These are phyloP conservation scores for Lumnitzera littorea DNA, from an alignment of 345 rosid species.

Conservation along the genomic window DNA sequence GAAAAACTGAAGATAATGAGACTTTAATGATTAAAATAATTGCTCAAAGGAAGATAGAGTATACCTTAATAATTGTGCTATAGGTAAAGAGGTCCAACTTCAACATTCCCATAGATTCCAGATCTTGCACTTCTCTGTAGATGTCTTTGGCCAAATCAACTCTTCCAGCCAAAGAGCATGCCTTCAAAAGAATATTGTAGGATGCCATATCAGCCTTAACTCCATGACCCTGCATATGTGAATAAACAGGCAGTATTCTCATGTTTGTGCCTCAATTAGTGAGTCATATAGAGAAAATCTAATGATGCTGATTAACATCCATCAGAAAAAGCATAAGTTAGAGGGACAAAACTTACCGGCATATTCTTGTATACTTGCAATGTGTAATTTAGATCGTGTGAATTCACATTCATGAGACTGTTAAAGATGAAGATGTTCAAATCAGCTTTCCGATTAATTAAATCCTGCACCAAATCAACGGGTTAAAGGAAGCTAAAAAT, in stretches of 20 bases:
- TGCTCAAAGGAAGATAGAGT: slow-evolving; percentile 8
- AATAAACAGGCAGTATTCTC: slow-evolving; percentile 6
- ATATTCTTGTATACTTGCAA: slow-evolving; percentile 56
- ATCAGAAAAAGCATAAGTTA: slow-evolving; percentile 10
- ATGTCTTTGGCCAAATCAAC: slow-evolving; percentile 82
- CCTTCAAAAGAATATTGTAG: slow-evolving; percentile 84
- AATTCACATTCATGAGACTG: slow-evolving; percentile 91
- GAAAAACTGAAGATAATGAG: slow-evolving; percentile 13
- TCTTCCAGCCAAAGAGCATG: slow-evolving; percentile 75
- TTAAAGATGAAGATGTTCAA: slow-evolving; percentile 77
- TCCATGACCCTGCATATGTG: slow-evolving; percentile 50
- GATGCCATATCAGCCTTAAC: slow-evolving; percentile 69
- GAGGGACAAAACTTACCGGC: slow-evolving; percentile 38
- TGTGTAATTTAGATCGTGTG: slow-evolving; percentile 68
- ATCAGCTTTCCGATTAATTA: slow-evolving; percentile 44
- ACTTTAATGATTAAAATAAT: neutral
- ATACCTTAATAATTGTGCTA: slow-evolving; percentile 85
- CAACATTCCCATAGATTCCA: slow-evolving; percentile 54
- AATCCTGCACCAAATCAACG: slow-evolving; percentile 48
- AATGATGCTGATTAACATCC: neutral
- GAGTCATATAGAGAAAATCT: no score
- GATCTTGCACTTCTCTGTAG: slow-evolving; percentile 58
- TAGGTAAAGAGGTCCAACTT: slow-evolving; percentile 86
- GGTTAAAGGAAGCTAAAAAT: slow-evolving; percentile 13
- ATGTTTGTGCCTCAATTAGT: neutral